Percentiles rank a stretch among this genome's conserved stretches.
phyloP scores from a whole-genome alignment of 2,329 filamentous ascomycete genomes.

The Alternaria dauci region DNA sequence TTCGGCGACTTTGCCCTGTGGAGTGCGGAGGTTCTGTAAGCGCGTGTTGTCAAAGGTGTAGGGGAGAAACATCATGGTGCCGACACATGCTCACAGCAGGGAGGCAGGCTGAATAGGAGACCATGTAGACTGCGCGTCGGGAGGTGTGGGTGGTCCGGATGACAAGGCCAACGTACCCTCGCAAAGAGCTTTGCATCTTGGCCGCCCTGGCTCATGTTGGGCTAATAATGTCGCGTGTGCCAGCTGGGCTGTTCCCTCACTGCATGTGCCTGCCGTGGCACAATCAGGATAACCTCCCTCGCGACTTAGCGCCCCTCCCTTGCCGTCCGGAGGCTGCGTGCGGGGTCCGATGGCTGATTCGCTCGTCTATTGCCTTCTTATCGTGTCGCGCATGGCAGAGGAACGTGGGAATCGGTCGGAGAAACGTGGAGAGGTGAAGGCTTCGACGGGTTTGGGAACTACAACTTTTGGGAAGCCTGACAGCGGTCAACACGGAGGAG shows the following conservation, averaged over 20 bases:
- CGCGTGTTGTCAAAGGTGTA: conserved; percentile 51
- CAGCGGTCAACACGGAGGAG: conserved; percentile 34
- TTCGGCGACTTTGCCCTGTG: conserved; percentile 98
- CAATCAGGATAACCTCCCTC: conserved; percentile 35
- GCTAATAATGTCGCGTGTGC: conserved; percentile 35
- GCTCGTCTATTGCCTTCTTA: conserved; percentile 18
- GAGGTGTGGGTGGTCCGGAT: conserved; percentile 28
- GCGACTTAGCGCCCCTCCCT: conserved; percentile 39
- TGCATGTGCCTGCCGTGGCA: conserved; percentile 46
- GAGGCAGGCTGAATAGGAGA: conserved; percentile 6
- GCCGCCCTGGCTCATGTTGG: conserved; percentile 71
- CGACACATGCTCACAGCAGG: conserved; percentile 5
- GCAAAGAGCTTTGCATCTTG: conserved; percentile 99
- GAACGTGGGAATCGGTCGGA: not conserved
- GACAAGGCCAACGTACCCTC: conserved; percentile 71
- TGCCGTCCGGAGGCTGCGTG: conserved; percentile 18
- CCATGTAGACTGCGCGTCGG: conserved; percentile 14
- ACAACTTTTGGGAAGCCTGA: conserved; percentile 23
- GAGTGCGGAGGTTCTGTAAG: conserved; percentile 59
- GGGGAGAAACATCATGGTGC: conserved; percentile 52
- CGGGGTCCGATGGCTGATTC: conserved; percentile 24
- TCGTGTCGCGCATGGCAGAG: conserved; percentile 31
- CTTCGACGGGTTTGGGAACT: conserved; percentile 15
- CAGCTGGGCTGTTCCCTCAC: conserved; percentile 27
- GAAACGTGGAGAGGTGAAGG: conserved; percentile 3